Evolutionary conservation across 2,329 filamentous ascomycete species (phyloP).

Genomic region (Thielaviopsis musarum): DNA sequence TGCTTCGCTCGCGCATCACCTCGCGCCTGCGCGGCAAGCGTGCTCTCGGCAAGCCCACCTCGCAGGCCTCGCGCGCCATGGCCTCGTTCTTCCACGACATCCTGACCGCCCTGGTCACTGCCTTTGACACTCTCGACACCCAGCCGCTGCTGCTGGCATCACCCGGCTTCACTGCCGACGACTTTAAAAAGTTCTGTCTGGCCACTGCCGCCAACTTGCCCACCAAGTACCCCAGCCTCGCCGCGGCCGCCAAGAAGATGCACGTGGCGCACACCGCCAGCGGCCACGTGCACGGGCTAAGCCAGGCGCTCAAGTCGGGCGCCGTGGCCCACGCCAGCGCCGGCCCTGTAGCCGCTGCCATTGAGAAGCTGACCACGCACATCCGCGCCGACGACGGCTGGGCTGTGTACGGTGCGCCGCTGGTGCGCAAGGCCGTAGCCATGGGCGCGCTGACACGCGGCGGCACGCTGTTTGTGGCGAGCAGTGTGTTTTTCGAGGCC

Average conservation of each 20-base stretch:
- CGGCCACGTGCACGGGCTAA: constrained; percentile 72
- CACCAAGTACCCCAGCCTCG: constrained; percentile 47
- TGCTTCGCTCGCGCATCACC: constrained; percentile 52
- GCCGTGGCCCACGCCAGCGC: constrained; percentile 63
- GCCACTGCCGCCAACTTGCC: constrained; percentile 23
- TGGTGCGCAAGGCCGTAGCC: constrained; percentile 67
- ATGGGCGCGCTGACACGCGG: constrained; percentile 80
- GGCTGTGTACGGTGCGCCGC: constrained; percentile 75
- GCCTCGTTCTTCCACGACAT: constrained; percentile 5
- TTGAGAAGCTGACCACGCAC: constrained; percentile 54
- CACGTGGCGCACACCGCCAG: constrained; percentile 71
- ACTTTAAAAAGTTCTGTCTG: constrained; percentile 60
- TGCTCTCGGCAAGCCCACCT: constrained; percentile 29
- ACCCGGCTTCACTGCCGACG: constrained; percentile 70
- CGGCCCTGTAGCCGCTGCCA: constrained; percentile 73
- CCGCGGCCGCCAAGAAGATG: constrained; percentile 41
- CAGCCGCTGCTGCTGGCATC: constrained; percentile 70
- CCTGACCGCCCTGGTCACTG: constrained; percentile 47
- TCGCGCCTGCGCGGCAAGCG: constrained; percentile 45
- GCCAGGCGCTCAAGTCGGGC: constrained; percentile 69
- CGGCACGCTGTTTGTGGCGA: constrained; percentile 71
- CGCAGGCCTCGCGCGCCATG: constrained; percentile 22
- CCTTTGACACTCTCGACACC: constrained; percentile 45
- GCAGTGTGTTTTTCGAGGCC: constrained; percentile 70
- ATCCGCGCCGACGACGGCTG: constrained; percentile 72